Evolutionary conservation across 2,329 filamentous ascomycete species (phyloP).

Genomic region (Ascochyta lentis): DNA sequence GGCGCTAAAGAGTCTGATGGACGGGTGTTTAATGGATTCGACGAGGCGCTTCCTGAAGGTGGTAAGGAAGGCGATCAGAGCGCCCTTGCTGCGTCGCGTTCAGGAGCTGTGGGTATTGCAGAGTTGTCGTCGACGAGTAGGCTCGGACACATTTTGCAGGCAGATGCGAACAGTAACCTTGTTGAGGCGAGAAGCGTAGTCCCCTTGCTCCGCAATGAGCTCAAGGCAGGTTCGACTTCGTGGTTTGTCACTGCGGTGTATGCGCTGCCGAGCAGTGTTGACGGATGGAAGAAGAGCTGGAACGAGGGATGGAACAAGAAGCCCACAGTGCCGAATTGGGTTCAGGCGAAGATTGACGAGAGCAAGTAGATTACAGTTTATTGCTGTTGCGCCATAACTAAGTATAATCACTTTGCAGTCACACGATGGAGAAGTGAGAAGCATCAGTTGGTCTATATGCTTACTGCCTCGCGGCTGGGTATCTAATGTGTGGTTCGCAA

Average conservation of each 20-base stretch:
- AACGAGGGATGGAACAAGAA: constrained; percentile 62
- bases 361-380: not conserved
- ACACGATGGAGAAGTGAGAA: not conserved
- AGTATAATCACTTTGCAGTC: not conserved
- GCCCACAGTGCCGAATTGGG: constrained; percentile 67
- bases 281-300: constrained; percentile 55
- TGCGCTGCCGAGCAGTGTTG: constrained; percentile 66
- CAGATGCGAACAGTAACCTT: constrained; percentile 80
- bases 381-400: too few species aligned
- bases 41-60: constrained; percentile 52
- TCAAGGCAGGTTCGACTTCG: constrained; percentile 63
- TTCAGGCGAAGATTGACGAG: constrained; percentile 48
- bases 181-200: constrained; percentile 75
- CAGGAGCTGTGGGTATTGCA: constrained; percentile 59
- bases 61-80: constrained; percentile 34
- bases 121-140: constrained; percentile 54
- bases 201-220: constrained; percentile 69
- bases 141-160: constrained; percentile 71
- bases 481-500: not conserved
- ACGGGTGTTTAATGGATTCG: constrained; percentile 57
- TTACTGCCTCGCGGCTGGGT: constrained; percentile 5
- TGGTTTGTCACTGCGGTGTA: constrained; percentile 78
- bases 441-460: not conserved
- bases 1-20: constrained; percentile 66
- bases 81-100: constrained; percentile 56